Evolutionary conservation across 164 flowering plant genomes (phyloP).

Genomic region (Tetracentron sinense): DNA sequence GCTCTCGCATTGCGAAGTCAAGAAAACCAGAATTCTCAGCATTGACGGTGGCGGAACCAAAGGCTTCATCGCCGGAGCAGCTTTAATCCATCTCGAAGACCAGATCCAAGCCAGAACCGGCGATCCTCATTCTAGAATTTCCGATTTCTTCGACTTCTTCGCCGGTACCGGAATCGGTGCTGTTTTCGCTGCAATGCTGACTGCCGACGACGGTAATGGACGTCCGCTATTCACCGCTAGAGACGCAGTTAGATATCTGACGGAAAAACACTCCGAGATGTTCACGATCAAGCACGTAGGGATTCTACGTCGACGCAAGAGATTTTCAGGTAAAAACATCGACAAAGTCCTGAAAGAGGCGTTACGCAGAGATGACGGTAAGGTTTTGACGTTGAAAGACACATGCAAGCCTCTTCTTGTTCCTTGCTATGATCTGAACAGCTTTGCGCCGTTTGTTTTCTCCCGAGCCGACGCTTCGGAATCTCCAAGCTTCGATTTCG

Average conservation of each 20-base stretch:
- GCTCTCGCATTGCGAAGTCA: slow-evolving; percentile 25
- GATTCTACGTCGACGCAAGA: slow-evolving; percentile 20
- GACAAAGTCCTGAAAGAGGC: slow-evolving; percentile 28
- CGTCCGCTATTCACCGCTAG: slow-evolving; percentile 40
- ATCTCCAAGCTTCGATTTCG: no score
- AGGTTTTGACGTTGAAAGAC: no score
- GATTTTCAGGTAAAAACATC: slow-evolving; percentile 16
- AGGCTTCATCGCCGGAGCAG: slow-evolving; percentile 33
- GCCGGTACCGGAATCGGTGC: slow-evolving; percentile 54
- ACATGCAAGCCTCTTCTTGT: no score
- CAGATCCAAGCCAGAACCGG: slow-evolving; percentile 31
- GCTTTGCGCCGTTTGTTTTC: no score
- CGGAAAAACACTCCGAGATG: slow-evolving; percentile 15
- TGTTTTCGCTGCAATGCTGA: slow-evolving; percentile 37
- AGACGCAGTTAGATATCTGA: slow-evolving; percentile 29
- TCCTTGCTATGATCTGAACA: no score
- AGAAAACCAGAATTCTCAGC: slow-evolving; percentile 35
- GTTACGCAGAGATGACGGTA: no score
- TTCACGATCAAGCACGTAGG: slow-evolving; percentile 18
- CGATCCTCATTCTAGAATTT: slow-evolving; percentile 32
- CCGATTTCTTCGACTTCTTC: slow-evolving; percentile 47
- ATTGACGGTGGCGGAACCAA: slow-evolving; percentile 41
- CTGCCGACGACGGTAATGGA: slow-evolving; percentile 35
- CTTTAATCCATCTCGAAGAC: slow-evolving; percentile 34
- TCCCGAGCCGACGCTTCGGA: no score